phyloP scores from a whole-genome alignment of 768 basidiomycete genomes.

The Russula griseocarnosa region DNA sequence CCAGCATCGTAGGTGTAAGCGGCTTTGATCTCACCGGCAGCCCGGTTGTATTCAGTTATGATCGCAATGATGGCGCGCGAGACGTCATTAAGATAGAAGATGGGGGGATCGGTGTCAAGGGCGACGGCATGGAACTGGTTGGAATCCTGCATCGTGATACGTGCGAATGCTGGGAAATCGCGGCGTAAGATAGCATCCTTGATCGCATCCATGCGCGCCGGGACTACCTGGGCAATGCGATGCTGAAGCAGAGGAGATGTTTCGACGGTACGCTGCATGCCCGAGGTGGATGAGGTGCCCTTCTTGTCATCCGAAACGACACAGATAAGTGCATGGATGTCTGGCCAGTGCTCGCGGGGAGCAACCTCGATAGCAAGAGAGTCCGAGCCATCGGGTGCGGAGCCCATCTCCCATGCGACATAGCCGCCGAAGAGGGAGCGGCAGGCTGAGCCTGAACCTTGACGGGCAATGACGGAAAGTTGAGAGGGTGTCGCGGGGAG shows the following conservation, averaged over 20 bases:
- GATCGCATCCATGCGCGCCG: constrained; percentile 79
- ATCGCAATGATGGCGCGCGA: constrained; percentile 87
- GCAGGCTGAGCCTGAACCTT: constrained; percentile 97
- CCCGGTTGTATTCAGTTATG: constrained; percentile 89
- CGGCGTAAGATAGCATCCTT: constrained; percentile 67
- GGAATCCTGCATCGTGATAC: constrained; percentile 93
- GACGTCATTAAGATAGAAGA: constrained; percentile 99
- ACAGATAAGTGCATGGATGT: constrained; percentile 95
- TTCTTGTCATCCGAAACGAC: constrained; percentile 96
- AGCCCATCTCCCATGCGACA: constrained; percentile 90
- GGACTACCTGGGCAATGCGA: constrained; percentile 83
- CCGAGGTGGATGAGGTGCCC: constrained; percentile 88
- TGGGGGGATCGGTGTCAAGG: constrained; percentile 94
- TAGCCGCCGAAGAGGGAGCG: constrained; percentile 96
- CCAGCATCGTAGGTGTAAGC: constrained; percentile 99
- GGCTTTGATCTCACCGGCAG: constrained; percentile 67
- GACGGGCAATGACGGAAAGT: constrained; percentile 92
- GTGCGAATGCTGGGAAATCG: constrained; percentile 88
- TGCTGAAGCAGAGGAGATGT: constrained; percentile 85
- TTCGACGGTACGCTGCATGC: constrained; percentile 97
- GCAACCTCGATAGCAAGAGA: constrained; percentile 87
- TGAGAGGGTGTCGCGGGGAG: constrained; percentile 74
- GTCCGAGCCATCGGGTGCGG: constrained; percentile 65
- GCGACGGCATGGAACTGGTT: constrained; percentile 99
- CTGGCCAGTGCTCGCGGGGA: constrained; percentile 83